Evolutionary conservation across 768 basidiomycete species (phyloP), one percentile per base, ranked within the genome.

Genomic region (Asterophora parasitica): DNA sequence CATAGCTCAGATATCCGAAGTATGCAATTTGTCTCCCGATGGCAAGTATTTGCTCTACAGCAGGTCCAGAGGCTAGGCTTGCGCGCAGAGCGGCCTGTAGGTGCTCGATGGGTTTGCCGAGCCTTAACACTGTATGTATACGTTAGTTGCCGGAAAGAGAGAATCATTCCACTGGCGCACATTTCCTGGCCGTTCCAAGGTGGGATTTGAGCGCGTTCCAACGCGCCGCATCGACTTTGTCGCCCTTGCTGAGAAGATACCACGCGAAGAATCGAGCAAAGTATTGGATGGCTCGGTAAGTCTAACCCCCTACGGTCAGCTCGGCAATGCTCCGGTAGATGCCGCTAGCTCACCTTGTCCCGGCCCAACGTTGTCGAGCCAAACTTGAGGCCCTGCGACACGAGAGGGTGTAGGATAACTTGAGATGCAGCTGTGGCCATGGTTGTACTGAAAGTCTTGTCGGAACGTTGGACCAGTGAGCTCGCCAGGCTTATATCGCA

Each of bases 21-120:
- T 97, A 98, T 2, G 79, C 78, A 13, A 98, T 62, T 65, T 98
- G 95, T 40, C 91, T 76, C 28, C 77, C 83, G 55, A 96, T 81
- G 17, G 87, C 82, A 0, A 86, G 77, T 46, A 93, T 70, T 52
- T 85, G 85, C 61, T 97, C 90, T 9, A 76, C 67, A 1, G 82
- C 56, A 47, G 82, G 77, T 5, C 74, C 74, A 4, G 79, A 52
- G 1, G 76, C 62, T 20, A 82, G 66, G 3, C 81, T 70, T 15
- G 87, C 83, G 43, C 83, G 84, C 37, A 96, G 69, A 26, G 91
- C 93, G 1, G 91, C 82, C 64, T 98, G 95, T 5, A 94, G 73
- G 67, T 96, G 92, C 62, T 99, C 96, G 53, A 94, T 57, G 7
- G 93, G 92, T 67, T 97, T 95, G 57, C 92, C 92, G 44, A 99